Conservation (phyloP, 2,329 filamentous ascomycete species). For the Pezicula rhizophila region DNA sequence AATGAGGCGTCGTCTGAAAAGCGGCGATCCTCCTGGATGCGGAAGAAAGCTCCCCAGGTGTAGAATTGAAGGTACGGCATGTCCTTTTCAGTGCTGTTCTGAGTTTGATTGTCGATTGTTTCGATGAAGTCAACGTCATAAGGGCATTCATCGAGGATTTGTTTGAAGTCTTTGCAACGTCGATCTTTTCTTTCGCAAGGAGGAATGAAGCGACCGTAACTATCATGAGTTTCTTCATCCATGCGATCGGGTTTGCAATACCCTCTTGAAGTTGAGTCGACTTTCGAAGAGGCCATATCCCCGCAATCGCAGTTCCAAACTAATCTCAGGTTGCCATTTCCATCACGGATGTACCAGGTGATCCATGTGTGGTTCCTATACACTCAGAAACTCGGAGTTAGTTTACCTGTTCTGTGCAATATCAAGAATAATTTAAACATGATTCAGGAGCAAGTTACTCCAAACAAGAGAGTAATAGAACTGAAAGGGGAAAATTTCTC, state of each 20-base stretch:
- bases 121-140: neutral
- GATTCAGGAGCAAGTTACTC: too few relatives aligned
- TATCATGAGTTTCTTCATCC: too few relatives aligned
- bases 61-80: conserved; percentile 26
- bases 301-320: conserved; percentile 18
- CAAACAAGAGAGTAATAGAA: too few relatives aligned
- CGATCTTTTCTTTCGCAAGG: too few relatives aligned
- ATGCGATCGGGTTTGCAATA: neutral
- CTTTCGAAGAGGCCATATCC: neutral
- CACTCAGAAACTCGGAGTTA: too few relatives aligned
- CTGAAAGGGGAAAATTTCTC: too few relatives aligned
- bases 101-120: neutral
- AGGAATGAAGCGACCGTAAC: too few relatives aligned
- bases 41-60: conserved; percentile 21
- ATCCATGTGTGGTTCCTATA: conserved; percentile 28
- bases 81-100: conserved; percentile 11
- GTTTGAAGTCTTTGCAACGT: too few relatives aligned
- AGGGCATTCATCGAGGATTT: neutral
- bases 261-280: neutral
- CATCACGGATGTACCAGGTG: conserved; percentile 27
- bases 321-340: conserved; percentile 22
- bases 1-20: neutral
- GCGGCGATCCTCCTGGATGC: conserved; percentile 2
- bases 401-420: too few relatives aligned
- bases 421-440: too few relatives aligned